phyloP scores from a whole-genome alignment of 805 yeast species.

The Ogataea chonburiensis region DNA sequence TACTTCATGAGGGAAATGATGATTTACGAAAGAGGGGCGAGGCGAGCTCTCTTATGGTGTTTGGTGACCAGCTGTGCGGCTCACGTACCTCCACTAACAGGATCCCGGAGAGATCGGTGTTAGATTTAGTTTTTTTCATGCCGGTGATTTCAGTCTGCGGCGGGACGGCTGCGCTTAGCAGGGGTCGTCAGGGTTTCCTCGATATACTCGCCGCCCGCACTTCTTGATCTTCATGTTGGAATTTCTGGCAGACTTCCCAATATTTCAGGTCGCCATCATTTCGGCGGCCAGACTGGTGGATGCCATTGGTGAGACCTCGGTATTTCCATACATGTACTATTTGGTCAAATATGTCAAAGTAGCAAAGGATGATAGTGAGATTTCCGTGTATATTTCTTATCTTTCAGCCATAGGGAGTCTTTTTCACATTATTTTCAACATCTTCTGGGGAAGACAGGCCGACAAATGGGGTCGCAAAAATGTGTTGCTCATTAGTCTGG shows the following conservation, averaged over 20 bases:
- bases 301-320: constrained; percentile 44
- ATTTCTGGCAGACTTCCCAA: constrained; percentile 19
- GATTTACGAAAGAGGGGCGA: background rate
- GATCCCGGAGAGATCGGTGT: too few species aligned
- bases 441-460: constrained; percentile 57
- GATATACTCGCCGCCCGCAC: too few species aligned
- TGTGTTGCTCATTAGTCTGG: constrained; percentile 51
- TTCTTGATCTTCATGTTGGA: constrained; percentile 1
- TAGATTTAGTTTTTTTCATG: too few species aligned
- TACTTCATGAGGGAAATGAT: background rate
- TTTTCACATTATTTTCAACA: constrained; percentile 54
- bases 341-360: constrained; percentile 52
- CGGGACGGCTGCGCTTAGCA: too few species aligned
- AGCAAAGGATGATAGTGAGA: constrained; percentile 41
- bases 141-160: too few species aligned
- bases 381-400: constrained; percentile 60
- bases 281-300: constrained; percentile 38
- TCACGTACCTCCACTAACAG: too few species aligned
- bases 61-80: too few species aligned
- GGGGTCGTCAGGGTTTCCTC: too few species aligned
- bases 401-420: constrained; percentile 58
- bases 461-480: constrained; percentile 59
- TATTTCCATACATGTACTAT: constrained; percentile 47
- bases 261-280: constrained; percentile 9
- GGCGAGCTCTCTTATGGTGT: too few species aligned